phyloP scores from a whole-genome alignment of 2,329 filamentous ascomycete species.

The Paecilomyces variotii region DNA sequence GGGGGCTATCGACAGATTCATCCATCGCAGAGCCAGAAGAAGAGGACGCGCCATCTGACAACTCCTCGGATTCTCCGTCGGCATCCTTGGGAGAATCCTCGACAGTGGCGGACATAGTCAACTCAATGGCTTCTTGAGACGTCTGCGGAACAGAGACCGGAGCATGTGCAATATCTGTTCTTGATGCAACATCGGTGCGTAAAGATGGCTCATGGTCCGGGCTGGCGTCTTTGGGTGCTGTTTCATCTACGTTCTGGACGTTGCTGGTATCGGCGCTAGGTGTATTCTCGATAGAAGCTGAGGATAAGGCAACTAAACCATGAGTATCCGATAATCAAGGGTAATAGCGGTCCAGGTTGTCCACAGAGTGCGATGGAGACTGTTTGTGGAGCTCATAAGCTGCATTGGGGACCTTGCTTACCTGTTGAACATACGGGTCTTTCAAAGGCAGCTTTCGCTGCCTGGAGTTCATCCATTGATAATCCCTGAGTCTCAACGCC shows the following conservation, averaged over 20 bases:
- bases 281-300: neutral
- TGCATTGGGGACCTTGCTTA: conserved; percentile 1
- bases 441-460: conserved; percentile 18
- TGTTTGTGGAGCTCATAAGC: neutral
- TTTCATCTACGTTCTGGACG: neutral
- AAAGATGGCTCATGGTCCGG: neutral
- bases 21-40: conserved; percentile 31
- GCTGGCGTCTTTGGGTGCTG: neutral
- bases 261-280: neutral
- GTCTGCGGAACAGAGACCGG: conserved; percentile 3
- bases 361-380: neutral
- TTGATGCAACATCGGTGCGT: neutral
- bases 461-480: conserved; percentile 37
- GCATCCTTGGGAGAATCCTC: conserved; percentile 7
- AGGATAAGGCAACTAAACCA: neutral
- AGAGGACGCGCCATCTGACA: conserved; percentile 8
- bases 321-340: conserved; percentile 2
- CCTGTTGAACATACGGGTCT: conserved; percentile 10
- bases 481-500: conserved; percentile 42
- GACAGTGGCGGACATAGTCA: conserved; percentile 4
- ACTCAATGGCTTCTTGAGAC: conserved; percentile 8
- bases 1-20: conserved; percentile 26
- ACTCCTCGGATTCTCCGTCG: conserved; percentile 2
- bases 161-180: neutral
- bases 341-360: neutral